Percentiles rank a stretch among this genome's conserved stretches.
Evolutionary conservation across 805 yeast genomes (phyloP).

Genomic region (Myxozyma neotropica): DNA sequence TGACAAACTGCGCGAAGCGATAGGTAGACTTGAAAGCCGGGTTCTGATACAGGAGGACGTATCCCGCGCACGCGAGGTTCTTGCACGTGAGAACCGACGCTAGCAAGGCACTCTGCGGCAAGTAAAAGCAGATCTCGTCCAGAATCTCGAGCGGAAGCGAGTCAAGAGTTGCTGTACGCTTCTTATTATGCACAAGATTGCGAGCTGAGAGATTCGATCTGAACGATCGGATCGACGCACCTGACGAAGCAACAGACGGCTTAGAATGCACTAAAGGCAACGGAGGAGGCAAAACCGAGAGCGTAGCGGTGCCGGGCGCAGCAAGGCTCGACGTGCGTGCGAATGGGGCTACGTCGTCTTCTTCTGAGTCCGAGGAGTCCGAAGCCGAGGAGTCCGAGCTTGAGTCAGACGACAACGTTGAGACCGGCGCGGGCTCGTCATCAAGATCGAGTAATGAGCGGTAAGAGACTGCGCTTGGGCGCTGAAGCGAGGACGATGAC

Average conservation of each 20-base stretch:
- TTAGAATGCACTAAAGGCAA: constrained; percentile 1
- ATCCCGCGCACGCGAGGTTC: constrained; percentile 26
- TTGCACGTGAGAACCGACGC: constrained; percentile 49
- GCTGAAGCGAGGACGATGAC: constrained; percentile 2
- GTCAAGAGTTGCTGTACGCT: constrained; percentile 27
- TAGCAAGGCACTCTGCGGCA: constrained; percentile 49
- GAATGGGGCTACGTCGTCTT: constrained; percentile 3
- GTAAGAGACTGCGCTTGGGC: constrained; percentile 10
- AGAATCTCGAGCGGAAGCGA: constrained; percentile 39
- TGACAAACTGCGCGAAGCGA: constrained; percentile 76
- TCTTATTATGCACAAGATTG: constrained; percentile 6
- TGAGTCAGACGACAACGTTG: constrained; percentile 7
- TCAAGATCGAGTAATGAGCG: constrained; percentile 24
- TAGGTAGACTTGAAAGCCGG: constrained; percentile 70
- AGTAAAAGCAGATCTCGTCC: constrained; percentile 33
- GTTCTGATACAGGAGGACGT: constrained; percentile 50
- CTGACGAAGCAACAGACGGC: constrained; percentile 19
- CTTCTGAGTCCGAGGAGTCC: constrained; percentile 13
- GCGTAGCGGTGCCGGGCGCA: neutral
- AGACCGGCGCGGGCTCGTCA: neutral
- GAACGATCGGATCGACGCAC: constrained; percentile 31
- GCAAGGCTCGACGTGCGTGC: neutral
- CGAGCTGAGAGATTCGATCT: constrained; percentile 26
- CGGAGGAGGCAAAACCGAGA: constrained; percentile 26
- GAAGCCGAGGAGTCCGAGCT: constrained; percentile 14